Evolutionary conservation across 495 filamentous ascomycete species (phyloP), one percentile per base, ranked within the genome.

Genomic region (Penicillium herquei): DNA sequence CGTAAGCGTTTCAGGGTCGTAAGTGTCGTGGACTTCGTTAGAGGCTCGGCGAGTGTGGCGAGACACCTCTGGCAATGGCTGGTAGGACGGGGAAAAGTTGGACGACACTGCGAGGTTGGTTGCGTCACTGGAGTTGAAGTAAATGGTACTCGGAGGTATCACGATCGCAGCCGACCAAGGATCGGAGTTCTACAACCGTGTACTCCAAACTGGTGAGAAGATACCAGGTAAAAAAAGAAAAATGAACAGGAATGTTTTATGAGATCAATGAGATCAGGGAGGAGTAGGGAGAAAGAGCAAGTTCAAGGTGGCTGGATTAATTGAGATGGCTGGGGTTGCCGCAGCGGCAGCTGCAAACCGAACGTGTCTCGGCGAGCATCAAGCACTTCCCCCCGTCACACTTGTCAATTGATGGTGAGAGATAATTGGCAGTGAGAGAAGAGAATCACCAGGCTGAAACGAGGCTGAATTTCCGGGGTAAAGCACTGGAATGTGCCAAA

Each of bases 11-110:
- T 67, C 51, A 49, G 65, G 73, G 73, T 83, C 80, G 82, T 84
- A 51, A 75, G 70, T 54, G 66, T 85, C 83, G 84, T 86, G 70
- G 70, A 73, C 70, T 72, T 86, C 84, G 83, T 86, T 62, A 82
- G 70, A 68, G 39, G 69, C 61, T 66, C 62, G 59, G 55, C 48
- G 58, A 60, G 55, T 61, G 62, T 67, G 63, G 63, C 62, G 68
- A 78, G 72, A 70, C 75, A 78, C 75, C 51, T 69, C 73, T 71
- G 69, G 60, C 40, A 64, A 57, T 52, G 56, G 57, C 40, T 33
- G 54, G 63, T 57, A 16, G 32, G 52, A 61, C n/a, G 52, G 51
- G 31, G 62, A 49, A 44, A 43, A 47, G 61, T 61, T 52, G 47
- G 61, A 64, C 39, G 66, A 71, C 72, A 78, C 75, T 68, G 67